phyloP scores from a whole-genome alignment of 2,329 filamentous ascomycete species.

The Tympanopsis confertula region DNA sequence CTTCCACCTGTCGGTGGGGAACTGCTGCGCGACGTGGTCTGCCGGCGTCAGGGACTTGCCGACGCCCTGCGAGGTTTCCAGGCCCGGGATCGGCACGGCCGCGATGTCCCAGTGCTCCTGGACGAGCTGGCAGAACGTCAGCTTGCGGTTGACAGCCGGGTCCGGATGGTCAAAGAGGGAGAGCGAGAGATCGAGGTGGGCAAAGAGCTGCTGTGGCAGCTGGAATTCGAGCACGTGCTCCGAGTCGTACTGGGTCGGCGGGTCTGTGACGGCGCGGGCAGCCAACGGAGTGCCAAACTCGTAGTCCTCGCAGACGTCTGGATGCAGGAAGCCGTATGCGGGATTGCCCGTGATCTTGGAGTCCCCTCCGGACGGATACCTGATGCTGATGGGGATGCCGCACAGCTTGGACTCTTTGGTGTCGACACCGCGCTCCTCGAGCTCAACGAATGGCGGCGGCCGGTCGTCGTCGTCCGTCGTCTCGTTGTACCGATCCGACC shows the following conservation, averaged over 20 bases:
- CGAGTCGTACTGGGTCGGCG: conserved; percentile 4
- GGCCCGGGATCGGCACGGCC: not conserved
- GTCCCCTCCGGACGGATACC: not conserved
- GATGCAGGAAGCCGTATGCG: conserved; percentile 4
- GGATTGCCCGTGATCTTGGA: not conserved
- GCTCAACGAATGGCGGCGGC: too few species aligned
- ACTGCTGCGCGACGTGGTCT: conserved; percentile 1
- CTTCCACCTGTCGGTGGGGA: conserved; percentile 1
- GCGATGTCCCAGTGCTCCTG: not conserved
- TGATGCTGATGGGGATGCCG: too few species aligned
- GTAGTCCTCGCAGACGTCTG: conserved; percentile 3
- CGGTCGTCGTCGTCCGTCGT: too few species aligned
- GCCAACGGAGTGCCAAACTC: conserved; percentile 3
- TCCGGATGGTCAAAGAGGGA: not conserved
- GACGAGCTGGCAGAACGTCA: not conserved
- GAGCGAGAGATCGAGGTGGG: conserved; percentile 3
- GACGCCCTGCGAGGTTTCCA: not conserved
- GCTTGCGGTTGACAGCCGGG: not conserved
- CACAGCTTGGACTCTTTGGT: too few species aligned
- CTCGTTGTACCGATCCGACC: too few species aligned
- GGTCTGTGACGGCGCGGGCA: conserved; percentile 2
- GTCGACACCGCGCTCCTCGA: too few species aligned
- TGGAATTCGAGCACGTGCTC: conserved; percentile 9
- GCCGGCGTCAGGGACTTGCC: not conserved
- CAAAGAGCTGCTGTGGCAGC: conserved; percentile 6